phyloP scores from a whole-genome alignment of 2,329 filamentous ascomycete species.

The Thermochaetoides dissita region DNA sequence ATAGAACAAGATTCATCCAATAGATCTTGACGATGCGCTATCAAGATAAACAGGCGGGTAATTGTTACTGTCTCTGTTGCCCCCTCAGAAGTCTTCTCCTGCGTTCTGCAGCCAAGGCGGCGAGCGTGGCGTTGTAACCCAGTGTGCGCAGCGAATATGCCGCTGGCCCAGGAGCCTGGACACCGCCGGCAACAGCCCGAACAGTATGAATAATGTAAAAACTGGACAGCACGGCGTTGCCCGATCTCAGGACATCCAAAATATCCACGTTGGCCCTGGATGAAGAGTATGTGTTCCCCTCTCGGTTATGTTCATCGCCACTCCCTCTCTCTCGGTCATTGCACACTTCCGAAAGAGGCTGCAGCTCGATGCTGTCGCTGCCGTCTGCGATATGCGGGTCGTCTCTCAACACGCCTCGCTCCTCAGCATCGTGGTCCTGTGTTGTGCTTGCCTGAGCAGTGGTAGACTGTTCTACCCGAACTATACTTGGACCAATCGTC shows the following conservation, averaged over 20 bases:
- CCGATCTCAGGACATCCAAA: conserved; percentile 37
- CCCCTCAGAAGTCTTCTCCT: conserved; percentile 21
- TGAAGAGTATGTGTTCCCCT: conserved; percentile 13
- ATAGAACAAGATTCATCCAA: neutral
- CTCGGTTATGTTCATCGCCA: conserved; percentile 8
- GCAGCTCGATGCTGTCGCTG: conserved; percentile 33
- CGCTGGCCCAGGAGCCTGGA: conserved; percentile 33
- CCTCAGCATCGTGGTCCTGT: conserved; percentile 43
- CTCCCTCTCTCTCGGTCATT: conserved; percentile 17
- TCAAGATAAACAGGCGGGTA: neutral
- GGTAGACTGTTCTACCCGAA: neutral
- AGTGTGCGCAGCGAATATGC: conserved; percentile 40
- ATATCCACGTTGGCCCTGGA: conserved; percentile 24
- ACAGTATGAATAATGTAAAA: conserved; percentile 39
- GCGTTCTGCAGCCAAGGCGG: conserved; percentile 36
- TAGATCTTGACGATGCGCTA: neutral
- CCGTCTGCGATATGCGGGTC: conserved; percentile 23
- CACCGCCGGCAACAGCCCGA: conserved; percentile 31
- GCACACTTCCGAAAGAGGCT: conserved; percentile 19
- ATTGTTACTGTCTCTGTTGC: conserved; percentile 10
- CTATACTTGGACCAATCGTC: conserved; percentile 1
- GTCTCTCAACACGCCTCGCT: conserved; percentile 34
- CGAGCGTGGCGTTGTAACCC: conserved; percentile 39
- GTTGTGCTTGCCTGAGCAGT: conserved; percentile 7
- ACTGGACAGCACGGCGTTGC: conserved; percentile 39